Conservation (phyloP, 2,329 filamentous ascomycete genomes). For the Xylaria digitata region DNA sequence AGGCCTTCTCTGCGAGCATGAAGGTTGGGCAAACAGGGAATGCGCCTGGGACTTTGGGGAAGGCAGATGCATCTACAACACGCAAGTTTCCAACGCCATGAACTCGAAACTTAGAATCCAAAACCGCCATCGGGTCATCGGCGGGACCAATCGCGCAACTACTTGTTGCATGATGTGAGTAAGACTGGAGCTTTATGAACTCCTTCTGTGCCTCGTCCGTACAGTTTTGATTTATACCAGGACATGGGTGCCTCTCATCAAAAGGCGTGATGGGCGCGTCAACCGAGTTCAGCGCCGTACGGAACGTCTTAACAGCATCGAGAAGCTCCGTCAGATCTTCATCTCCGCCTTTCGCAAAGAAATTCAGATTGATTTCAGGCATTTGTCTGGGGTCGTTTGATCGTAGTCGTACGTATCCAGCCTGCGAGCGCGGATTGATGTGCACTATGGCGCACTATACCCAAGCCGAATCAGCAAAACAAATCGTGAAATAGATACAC, state of each 20-base stretch:
- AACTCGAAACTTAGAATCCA: constrained; percentile 66
- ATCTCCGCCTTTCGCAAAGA: constrained; percentile 62
- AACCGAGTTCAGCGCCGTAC: constrained; percentile 41
- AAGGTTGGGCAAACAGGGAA: constrained; percentile 62
- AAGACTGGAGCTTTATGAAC: constrained; percentile 55
- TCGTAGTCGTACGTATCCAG: constrained; percentile 70
- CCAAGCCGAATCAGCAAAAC: constrained; percentile 17
- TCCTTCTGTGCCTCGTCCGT: constrained; percentile 51
- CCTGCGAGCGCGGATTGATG: constrained; percentile 63
- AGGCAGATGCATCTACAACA: constrained; percentile 68
- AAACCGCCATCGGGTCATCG: constrained; percentile 63
- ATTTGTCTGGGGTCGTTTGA: constrained; percentile 71
- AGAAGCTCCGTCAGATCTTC: constrained; percentile 56
- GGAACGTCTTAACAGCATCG: constrained; percentile 49
- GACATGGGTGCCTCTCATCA: constrained; percentile 47
- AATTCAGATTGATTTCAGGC: constrained; percentile 71
- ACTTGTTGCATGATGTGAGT: constrained; percentile 68
- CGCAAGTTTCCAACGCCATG: constrained; percentile 63
- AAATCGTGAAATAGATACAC: background rate
- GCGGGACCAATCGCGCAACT: constrained; percentile 65
- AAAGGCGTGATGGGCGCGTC: constrained; percentile 45
- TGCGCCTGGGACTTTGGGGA: constrained; percentile 60
- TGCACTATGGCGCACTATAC: constrained; percentile 53
- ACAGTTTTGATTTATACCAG: constrained; percentile 51
- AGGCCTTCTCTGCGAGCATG: constrained; percentile 70